Conservation (phyloP, 164 flowering plant genomes). For the Umbilicus rupestris region DNA sequence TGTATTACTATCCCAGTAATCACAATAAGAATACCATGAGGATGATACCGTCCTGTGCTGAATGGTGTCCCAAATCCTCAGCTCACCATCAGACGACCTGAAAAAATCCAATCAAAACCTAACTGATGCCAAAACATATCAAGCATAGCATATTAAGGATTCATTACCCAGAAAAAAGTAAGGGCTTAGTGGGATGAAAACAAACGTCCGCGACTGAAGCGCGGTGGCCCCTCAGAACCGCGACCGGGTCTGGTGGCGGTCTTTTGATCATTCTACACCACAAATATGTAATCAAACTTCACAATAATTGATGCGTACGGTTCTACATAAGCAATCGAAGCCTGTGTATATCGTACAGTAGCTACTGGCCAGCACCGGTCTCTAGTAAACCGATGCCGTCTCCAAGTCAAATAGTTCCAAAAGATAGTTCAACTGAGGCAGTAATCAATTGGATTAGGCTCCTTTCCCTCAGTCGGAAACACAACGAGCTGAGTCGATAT, state of each 20-base stretch:
- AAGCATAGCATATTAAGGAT: not conserved
- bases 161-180: conserved; percentile 56
- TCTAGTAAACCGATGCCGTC: too few species aligned
- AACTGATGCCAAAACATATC: not conserved
- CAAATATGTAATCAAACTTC: not conserved
- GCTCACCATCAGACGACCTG: conserved; percentile 76
- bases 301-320: not conserved
- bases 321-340: not conserved
- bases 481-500: too few species aligned
- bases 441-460: too few species aligned
- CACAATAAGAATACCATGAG: conserved; percentile 35
- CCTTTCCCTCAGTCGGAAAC: too few species aligned
- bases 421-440: too few species aligned
- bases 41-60: conserved; percentile 74
- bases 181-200: conserved; percentile 49
- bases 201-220: conserved; percentile 72
- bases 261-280: conserved; percentile 34
- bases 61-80: conserved; percentile 71
- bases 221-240: conserved; percentile 81
- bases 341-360: too few species aligned
- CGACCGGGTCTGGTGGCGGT: conserved; percentile 77
- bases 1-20: not conserved
- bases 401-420: too few species aligned
- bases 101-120: conserved; percentile 6
- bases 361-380: too few species aligned